Conservation (phyloP, 345 rosid species). For the Alliaria petiolata region DNA sequence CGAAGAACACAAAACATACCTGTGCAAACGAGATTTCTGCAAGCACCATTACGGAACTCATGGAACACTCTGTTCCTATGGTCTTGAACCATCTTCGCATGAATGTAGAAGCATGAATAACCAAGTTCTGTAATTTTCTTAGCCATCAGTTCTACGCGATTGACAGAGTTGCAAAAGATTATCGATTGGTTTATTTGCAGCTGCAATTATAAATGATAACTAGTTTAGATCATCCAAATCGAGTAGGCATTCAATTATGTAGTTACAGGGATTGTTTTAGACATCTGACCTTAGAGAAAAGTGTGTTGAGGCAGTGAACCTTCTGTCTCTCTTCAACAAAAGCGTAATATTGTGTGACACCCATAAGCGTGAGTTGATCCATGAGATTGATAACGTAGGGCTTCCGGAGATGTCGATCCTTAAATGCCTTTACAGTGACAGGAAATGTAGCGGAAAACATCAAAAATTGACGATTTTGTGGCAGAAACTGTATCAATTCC, state of each 20-base stretch:
- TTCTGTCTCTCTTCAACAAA: slow-evolving; percentile 99
- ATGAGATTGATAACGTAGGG: slow-evolving; percentile 95
- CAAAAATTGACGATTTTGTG: slow-evolving; percentile 78
- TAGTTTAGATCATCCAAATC: slow-evolving; percentile 2
- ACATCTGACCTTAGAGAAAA: slow-evolving; percentile 85
- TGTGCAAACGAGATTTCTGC: slow-evolving; percentile 99
- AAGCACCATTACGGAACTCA: slow-evolving; percentile 99
- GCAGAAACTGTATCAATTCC: slow-evolving; percentile 88
- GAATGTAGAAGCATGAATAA: slow-evolving; percentile 97
- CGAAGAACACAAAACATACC: slow-evolving; percentile 45
- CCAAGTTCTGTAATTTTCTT: slow-evolving; percentile 99
- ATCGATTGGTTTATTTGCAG: slow-evolving; percentile 99
- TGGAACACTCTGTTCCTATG: slow-evolving; percentile 99
- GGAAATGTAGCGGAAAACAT: slow-evolving; percentile 99
- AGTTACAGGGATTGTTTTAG: not conserved
- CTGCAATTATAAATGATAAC: slow-evolving; percentile 37
- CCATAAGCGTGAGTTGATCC: slow-evolving; percentile 98
- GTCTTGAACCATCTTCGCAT: slow-evolving; percentile 99
- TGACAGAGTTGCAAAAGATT: slow-evolving; percentile 97
- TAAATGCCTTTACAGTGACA: slow-evolving; percentile 95
- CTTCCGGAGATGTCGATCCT: slow-evolving; percentile 77
- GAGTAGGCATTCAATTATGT: not conserved
- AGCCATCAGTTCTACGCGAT: slow-evolving; percentile 94
- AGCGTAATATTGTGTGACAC: slow-evolving; percentile 95
- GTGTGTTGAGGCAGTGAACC: slow-evolving; percentile 98